phyloP scores from a whole-genome alignment of 1,139 yeast genomes.

The Starmera stellimalicola region DNA sequence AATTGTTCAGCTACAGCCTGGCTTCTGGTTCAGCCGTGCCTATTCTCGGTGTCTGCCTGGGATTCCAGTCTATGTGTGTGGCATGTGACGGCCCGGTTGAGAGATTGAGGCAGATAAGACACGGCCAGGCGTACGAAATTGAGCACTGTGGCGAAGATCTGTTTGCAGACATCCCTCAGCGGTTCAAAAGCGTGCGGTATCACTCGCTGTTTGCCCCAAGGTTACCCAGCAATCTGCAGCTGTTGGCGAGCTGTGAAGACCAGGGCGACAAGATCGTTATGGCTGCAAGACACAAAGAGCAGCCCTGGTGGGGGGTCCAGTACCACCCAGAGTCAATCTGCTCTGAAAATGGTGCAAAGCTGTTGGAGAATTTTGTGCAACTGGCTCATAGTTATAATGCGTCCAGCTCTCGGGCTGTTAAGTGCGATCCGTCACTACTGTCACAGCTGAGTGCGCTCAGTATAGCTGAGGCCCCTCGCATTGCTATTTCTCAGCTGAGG shows the following conservation, averaged over 20 bases:
- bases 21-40: slow-evolving; percentile 38
- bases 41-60: slow-evolving; percentile 84
- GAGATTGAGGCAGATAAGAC: slow-evolving; percentile 53
- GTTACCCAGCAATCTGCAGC: slow-evolving; percentile 28
- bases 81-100: slow-evolving; percentile 52
- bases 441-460: too few species aligned
- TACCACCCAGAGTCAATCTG: slow-evolving; percentile 96
- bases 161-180: slow-evolving; percentile 30
- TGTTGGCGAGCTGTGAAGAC: slow-evolving; percentile 46
- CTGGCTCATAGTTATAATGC: slow-evolving; percentile 37
- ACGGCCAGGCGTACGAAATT: slow-evolving; percentile 73
- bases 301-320: slow-evolving; percentile 89
- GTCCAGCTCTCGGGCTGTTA: slow-evolving; percentile 12
- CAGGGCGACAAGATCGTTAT: slow-evolving; percentile 41
- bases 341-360: slow-evolving; percentile 51
- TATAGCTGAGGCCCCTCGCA: too few species aligned
- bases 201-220: slow-evolving; percentile 65
- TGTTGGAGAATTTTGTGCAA: slow-evolving; percentile 55
- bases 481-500: too few species aligned
- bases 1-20: slow-evolving; percentile 15
- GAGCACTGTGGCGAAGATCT: slow-evolving; percentile 25
- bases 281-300: slow-evolving; percentile 58
- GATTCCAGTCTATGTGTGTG: slow-evolving; percentile 76
- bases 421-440: slow-evolving; percentile 1
- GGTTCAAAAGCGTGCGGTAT: slow-evolving; percentile 69